Evolutionary conservation across 768 basidiomycete genomes (phyloP), one percentile per base, ranked within the genome.

Genomic region (Rubroboletus pulcherrimus): DNA sequence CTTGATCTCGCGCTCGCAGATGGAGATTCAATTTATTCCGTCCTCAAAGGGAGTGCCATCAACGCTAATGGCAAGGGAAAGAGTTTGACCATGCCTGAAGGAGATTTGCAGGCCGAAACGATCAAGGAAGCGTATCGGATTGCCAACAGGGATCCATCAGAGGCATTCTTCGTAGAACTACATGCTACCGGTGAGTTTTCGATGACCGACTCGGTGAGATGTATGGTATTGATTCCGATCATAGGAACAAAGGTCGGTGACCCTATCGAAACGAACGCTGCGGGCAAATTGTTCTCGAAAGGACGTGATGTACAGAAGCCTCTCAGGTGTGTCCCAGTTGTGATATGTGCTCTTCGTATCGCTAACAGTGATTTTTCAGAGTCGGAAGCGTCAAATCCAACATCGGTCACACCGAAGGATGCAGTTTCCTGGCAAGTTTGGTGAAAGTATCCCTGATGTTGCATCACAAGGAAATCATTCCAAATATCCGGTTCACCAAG

Each of bases 241-340:
- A 2, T 38, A 65, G 64, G 64, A 35, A 81, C 81, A 3, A 72
- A 75, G 37, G 71, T 66, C 31, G 81, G 79, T 0, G 81, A 82
- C 56, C 79, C 81, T 1, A 76, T 73, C 1, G 81, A 82, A 59
- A 76, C 75, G 10, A 81, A 80, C 53, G 77, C 76, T 66, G 76
- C 78, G 21, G 79, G 79, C 1, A 65, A 66, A 34, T 58, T 70
- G 7, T 74, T 74, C 40, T 60, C 68, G 29, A 47, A 66, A 34
- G 60, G 63, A 9, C 60, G 67, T 5, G 55, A 62, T 31, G 53
- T 3, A 17, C 49, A 57, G 30, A 64, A 58, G 24, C 51, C 54
- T 17, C 65, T 68, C 26, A 57, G 63, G 65, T 66, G 33, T 19
- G 55, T 37, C 19, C 9, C 11, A 17, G 8, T 15, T 26, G 14